Evolutionary conservation across 257 asterid genomes (phyloP).

Genomic region (Scutellaria minor): DNA sequence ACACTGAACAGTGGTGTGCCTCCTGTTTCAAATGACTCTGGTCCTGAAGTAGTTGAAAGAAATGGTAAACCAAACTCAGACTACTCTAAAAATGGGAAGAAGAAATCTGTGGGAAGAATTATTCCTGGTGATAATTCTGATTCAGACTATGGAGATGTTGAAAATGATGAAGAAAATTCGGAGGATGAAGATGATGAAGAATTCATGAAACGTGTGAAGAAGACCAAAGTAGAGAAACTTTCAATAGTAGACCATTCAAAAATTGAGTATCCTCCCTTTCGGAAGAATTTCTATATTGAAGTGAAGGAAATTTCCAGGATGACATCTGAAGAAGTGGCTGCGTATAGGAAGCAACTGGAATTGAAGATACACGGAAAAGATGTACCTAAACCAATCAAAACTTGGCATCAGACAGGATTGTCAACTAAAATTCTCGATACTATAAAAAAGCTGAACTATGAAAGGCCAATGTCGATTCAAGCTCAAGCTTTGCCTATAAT

Average conservation of each 20-base stretch:
- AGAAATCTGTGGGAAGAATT: slow-evolving; percentile 70
- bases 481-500: slow-evolving; percentile 91
- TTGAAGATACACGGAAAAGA: slow-evolving; percentile 89
- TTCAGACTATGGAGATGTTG: slow-evolving; percentile 65
- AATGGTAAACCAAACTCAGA: slow-evolving; percentile 44
- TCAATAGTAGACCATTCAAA: slow-evolving; percentile 86
- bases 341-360: slow-evolving; percentile 75
- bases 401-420: slow-evolving; percentile 93
- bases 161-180: slow-evolving; percentile 57
- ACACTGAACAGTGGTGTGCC: slow-evolving; percentile 54
- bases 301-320: slow-evolving; percentile 77
- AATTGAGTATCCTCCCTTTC: slow-evolving; percentile 69
- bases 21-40: slow-evolving; percentile 42
- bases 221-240: slow-evolving; percentile 85
- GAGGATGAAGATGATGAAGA: slow-evolving; percentile 94
- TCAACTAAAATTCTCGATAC: slow-evolving; percentile 79
- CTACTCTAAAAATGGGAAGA: slow-evolving; percentile 45
- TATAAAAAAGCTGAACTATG: slow-evolving; percentile 71
- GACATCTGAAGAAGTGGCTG: slow-evolving; percentile 76
- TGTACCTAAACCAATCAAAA: slow-evolving; percentile 81
- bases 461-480: slow-evolving; percentile 86
- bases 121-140: slow-evolving; percentile 86
- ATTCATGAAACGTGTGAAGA: slow-evolving; percentile 86
- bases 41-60: slow-evolving; percentile 48
- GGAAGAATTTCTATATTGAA: slow-evolving; percentile 86